Percentiles rank a stretch among this genome's conserved stretches.
phyloP scores from a whole-genome alignment of 1,284 basidiomycete species.

The Entoloma clypeatum region DNA sequence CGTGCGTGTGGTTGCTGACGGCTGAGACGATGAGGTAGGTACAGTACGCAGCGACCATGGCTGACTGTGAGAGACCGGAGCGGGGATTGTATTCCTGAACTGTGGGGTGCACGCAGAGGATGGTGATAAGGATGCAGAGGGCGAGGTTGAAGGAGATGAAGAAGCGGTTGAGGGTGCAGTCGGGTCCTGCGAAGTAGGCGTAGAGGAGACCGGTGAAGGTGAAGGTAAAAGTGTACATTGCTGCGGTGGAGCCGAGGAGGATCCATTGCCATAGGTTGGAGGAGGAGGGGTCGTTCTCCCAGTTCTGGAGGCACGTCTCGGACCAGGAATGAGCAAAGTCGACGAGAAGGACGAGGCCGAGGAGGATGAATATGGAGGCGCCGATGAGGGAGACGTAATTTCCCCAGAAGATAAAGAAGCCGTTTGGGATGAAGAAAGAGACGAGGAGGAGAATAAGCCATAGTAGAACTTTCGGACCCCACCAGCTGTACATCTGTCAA shows the following conservation, averaged over 20 bases:
- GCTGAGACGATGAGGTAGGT: conserved; percentile 95
- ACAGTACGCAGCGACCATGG: conserved; percentile 96
- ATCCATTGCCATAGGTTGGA: conserved; percentile 97
- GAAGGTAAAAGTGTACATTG: conserved; percentile 83
- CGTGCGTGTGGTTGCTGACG: conserved; percentile 88
- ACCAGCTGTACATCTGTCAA: conserved; percentile 68
- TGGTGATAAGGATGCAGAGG: conserved; percentile 77
- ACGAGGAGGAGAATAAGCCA: conserved; percentile 78
- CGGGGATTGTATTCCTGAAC: conserved; percentile 94
- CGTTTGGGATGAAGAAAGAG: conserved; percentile 92
- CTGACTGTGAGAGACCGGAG: conserved; percentile 92
- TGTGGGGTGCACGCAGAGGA: conserved; percentile 80
- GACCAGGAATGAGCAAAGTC: conserved; percentile 99
- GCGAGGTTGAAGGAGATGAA: conserved; percentile 95
- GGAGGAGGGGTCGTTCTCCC: conserved; percentile 73
- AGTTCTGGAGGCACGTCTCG: conserved; percentile 93
- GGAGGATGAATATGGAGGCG: conserved; percentile 91
- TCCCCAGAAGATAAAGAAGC: conserved; percentile 95
- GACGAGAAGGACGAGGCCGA: conserved; percentile 95
- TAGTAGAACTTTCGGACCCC: conserved; percentile 93
- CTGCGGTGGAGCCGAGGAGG: conserved; percentile 88
- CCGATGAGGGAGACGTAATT: conserved; percentile 91
- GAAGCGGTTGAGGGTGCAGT: conserved; percentile 89
- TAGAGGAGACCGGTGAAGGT: conserved; percentile 87
- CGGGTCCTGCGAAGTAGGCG: conserved; percentile 85